Conservation (phyloP, 225 moss, liverwort and hornwort genomes). For the Polytrichum commune region DNA sequence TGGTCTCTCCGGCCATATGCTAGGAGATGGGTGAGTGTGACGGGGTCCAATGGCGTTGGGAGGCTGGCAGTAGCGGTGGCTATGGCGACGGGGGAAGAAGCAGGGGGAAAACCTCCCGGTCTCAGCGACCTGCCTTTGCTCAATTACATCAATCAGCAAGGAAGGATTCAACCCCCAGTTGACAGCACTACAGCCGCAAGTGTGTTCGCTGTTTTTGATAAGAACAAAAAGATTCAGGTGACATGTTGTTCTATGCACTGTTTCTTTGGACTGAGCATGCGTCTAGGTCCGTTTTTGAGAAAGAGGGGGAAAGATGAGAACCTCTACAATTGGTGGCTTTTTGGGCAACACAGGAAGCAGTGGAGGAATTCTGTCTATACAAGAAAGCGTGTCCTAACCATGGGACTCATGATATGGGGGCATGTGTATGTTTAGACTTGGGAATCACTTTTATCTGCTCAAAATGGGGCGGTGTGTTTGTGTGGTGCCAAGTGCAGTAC, state of each 20-base stretch:
- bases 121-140: constrained; percentile 60
- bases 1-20: constrained; percentile 4
- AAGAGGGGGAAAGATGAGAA: too few relatives aligned
- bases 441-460: too few relatives aligned
- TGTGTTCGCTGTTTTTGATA: constrained; percentile 80
- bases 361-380: too few relatives aligned
- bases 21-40: constrained; percentile 14
- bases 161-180: constrained; percentile 83
- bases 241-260: not conserved
- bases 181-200: constrained; percentile 58
- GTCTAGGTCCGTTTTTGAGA: too few relatives aligned
- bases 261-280: too few relatives aligned
- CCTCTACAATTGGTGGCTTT: too few relatives aligned
- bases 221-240: constrained; percentile 47
- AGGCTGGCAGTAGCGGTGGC: constrained; percentile 35
- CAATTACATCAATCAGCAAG: constrained; percentile 78
- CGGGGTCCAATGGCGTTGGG: constrained; percentile 1
- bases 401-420: too few relatives aligned
- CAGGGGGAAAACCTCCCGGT: constrained; percentile 25
- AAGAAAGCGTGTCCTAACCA: too few relatives aligned
- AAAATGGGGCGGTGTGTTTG: too few relatives aligned
- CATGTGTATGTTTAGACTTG: too few relatives aligned
- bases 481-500: constrained; percentile 35
- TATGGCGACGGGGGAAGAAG: constrained; percentile 25
- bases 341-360: too few relatives aligned